These are phyloP conservation scores for Cercospora canescens DNA, from an alignment of 2,329 filamentous ascomycete species.

Conservation along the genomic window DNA sequence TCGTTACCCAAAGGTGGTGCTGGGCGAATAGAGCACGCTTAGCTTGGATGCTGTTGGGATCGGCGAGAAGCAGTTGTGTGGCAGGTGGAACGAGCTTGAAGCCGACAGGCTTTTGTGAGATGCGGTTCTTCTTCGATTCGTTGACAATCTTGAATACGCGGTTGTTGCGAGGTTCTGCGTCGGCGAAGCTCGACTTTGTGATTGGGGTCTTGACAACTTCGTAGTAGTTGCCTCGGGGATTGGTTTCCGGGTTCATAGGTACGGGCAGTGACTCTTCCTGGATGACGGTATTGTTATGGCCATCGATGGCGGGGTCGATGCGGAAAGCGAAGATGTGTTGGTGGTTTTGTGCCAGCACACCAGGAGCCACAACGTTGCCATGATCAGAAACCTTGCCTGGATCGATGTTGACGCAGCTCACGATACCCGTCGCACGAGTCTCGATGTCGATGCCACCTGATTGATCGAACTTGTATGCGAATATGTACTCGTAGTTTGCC, in stretches of 20 bases:
- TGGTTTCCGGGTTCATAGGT: conserved; percentile 53
- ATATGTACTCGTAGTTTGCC: conserved; percentile 67
- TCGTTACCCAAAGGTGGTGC: conserved; percentile 57
- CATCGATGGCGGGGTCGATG: conserved; percentile 65
- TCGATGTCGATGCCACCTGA: conserved; percentile 63
- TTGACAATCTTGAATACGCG: conserved; percentile 58
- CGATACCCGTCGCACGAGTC: conserved; percentile 65
- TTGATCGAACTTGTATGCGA: conserved; percentile 65
- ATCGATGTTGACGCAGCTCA: conserved; percentile 58
- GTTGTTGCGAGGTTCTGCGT: conserved; percentile 51
- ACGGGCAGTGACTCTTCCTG: conserved; percentile 55
- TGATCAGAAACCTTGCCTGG: conserved; percentile 54
- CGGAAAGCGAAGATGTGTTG: conserved; percentile 69
- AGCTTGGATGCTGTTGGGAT: conserved; percentile 45
- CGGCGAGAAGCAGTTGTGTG: conserved; percentile 52
- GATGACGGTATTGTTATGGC: conserved; percentile 54
- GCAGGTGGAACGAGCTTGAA: conserved; percentile 52
- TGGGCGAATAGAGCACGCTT: conserved; percentile 51
- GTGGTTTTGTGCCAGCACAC: conserved; percentile 67
- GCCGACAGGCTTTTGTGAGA: conserved; percentile 48
- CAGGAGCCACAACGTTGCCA: conserved; percentile 62
- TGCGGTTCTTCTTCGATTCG: conserved; percentile 45
- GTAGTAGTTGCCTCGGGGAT: conserved; percentile 64
- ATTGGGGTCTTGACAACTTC: conserved; percentile 45
- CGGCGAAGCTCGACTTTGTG: conserved; percentile 25